A percentile compares a stretch with the other conserved stretches of the same genome.
These are phyloP conservation scores for Sporothrix curviconia DNA, from an alignment of 2,329 filamentous ascomycete species.

Conservation along the genomic window DNA sequence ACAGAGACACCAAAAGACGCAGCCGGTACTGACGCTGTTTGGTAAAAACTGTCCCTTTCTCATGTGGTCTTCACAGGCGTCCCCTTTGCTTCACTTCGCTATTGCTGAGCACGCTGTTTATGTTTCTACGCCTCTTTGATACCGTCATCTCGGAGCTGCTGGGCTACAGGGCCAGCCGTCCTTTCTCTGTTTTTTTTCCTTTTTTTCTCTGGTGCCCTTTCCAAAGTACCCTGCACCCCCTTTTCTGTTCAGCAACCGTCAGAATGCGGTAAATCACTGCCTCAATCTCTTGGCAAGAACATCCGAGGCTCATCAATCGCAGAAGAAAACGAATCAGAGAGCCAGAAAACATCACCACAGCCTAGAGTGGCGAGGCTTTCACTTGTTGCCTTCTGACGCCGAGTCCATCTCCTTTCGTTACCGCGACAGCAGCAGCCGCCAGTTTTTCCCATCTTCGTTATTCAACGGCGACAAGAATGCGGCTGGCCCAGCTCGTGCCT, in stretches of 20 bases:
- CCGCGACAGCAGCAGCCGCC: neutral
- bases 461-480: neutral
- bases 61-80: neutral
- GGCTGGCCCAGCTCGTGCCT: neutral
- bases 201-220: neutral
- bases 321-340: too few species aligned
- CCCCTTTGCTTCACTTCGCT: neutral
- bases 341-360: too few species aligned
- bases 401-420: neutral
- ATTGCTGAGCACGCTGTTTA: neutral
- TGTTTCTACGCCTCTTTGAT: neutral
- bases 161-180: neutral
- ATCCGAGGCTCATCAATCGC: neutral
- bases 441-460: too few species aligned
- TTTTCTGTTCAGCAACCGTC: neutral
- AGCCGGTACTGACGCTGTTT: neutral
- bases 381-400: too few species aligned
- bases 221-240: neutral
- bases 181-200: too few species aligned
- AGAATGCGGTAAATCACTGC: neutral
- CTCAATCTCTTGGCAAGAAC: neutral
- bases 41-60: neutral
- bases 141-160: neutral
- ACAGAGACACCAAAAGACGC: neutral
- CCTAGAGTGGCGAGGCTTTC: too few species aligned